A percentile compares a stretch with the other conserved stretches of the same genome.
These are phyloP conservation scores for Ophiostoma ips DNA, from an alignment of 2,329 filamentous ascomycete species.

Conservation along the genomic window DNA sequence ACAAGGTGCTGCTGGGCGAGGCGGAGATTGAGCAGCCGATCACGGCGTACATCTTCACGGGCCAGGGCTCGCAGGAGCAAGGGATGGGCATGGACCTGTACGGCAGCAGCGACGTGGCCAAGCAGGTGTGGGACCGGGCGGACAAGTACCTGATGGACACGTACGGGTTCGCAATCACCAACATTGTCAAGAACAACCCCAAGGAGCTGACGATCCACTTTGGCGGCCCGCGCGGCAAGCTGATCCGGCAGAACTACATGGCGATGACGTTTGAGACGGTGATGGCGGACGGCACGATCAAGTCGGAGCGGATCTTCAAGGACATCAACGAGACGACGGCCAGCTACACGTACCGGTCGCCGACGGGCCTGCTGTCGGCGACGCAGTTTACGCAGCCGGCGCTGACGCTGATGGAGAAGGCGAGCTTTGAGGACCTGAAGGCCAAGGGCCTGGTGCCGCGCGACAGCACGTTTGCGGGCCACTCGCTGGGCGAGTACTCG, in stretches of 20 bases:
- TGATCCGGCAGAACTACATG: conserved; percentile 98
- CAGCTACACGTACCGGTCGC: conserved; percentile 94
- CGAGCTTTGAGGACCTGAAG: conserved; percentile 98
- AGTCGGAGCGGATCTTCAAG: conserved; percentile 99
- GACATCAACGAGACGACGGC: conserved; percentile 85
- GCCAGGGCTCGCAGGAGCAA: conserved; percentile 95
- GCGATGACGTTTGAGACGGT: conserved; percentile 99
- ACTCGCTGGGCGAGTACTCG: conserved; percentile 97
- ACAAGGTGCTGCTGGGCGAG: conserved; percentile 89
- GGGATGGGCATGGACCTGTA: conserved; percentile 99
- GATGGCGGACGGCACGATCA: conserved; percentile 76
- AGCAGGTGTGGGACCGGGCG: conserved; percentile 94
- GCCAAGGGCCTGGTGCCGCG: conserved; percentile 89
- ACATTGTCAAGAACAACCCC: conserved; percentile 98
- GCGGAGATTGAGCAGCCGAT: conserved; percentile 96
- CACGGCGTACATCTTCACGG: conserved; percentile 94
- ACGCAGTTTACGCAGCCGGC: conserved; percentile 98
- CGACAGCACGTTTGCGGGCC: conserved; percentile 93
- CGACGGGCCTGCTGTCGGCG: conserved; percentile 84
- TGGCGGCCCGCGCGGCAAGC: conserved; percentile 89
- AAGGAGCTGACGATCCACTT: conserved; percentile 98
- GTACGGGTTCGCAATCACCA: conserved; percentile 95
- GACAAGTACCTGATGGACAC: conserved; percentile 98
- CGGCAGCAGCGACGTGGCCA: conserved; percentile 80
- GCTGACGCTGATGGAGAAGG: conserved; percentile 98